phyloP scores from a whole-genome alignment of 2,329 filamentous ascomycete species.

The Ophiocordyceps unilateralis region DNA sequence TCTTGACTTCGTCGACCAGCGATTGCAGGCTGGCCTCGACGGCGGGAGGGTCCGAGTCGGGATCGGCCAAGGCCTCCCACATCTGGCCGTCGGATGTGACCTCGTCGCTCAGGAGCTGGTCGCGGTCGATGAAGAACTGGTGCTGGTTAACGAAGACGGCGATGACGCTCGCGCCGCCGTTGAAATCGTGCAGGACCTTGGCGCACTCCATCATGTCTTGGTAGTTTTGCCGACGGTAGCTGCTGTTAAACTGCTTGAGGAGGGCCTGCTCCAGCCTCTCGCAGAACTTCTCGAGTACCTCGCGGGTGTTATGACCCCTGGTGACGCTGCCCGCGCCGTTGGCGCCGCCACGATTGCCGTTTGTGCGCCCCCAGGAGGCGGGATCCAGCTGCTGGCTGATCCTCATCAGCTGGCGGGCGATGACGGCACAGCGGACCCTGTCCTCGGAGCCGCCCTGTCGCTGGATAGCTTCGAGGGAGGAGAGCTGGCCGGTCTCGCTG shows the following conservation, averaged over 20 bases:
- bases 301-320: slow-evolving; percentile 52
- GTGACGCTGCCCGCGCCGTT: slow-evolving; percentile 23
- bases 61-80: slow-evolving; percentile 88
- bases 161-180: slow-evolving; percentile 86
- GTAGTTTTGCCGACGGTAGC: slow-evolving; percentile 87
- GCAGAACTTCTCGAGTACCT: slow-evolving; percentile 90
- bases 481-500: slow-evolving; percentile 72
- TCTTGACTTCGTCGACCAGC: slow-evolving; percentile 81
- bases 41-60: slow-evolving; percentile 77
- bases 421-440: slow-evolving; percentile 85
- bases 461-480: slow-evolving; percentile 75
- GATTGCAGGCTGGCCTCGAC: slow-evolving; percentile 88
- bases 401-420: slow-evolving; percentile 80
- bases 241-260: slow-evolving; percentile 91
- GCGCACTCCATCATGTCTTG: slow-evolving; percentile 97
- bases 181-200: slow-evolving; percentile 87
- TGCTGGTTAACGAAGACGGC: slow-evolving; percentile 96
- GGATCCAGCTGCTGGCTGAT: slow-evolving; percentile 86
- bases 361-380: slow-evolving; percentile 48
- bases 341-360: slow-evolving; percentile 33
- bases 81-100: slow-evolving; percentile 56
- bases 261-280: slow-evolving; percentile 92
- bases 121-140: slow-evolving; percentile 95
- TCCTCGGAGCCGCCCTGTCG: slow-evolving; percentile 73
- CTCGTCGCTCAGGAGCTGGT: slow-evolving; percentile 79